Evolutionary conservation across 2,329 filamentous ascomycete genomes (phyloP), one percentile per base, ranked within the genome.

Genomic region (Cladophialophora carrionii): DNA sequence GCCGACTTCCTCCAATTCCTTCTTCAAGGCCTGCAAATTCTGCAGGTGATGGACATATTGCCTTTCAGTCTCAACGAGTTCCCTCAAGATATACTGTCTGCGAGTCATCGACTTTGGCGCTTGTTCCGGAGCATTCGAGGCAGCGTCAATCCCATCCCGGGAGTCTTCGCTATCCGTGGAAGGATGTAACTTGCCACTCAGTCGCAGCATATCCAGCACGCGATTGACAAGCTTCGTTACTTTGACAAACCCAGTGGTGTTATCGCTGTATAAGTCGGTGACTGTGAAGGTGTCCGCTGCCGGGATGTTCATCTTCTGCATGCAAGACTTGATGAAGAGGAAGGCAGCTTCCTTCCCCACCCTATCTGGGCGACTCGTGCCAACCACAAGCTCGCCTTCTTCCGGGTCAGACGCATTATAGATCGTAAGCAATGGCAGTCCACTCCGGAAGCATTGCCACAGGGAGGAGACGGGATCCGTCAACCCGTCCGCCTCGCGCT

Each of bases 21-120:
- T 94, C 80, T 96, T 98, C 74, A 98, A 85, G 57, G 93, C 89
- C 76, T 98, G 92, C 41, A 99, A 78, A 71, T 96, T 94, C 76
- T 98, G 94, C 60, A 99, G 80, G 80, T 99, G 95, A 76, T 98
- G 93, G 3, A 98, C 95, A 72, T 99, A 99, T 78, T 97, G 97
- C 68, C 95, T 88, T 78, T 99, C 95, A 1, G 94, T 98, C 72
- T 94, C 91, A 62, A 99, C 90, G 54, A 99, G 81, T 78, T 99
- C 95, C 73, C 90, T 88, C 51, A 99, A 86, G 67, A 98, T 92
- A 76, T 97, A 90, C 73, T 97, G 91, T 70, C 92, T 89, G 75
- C 91, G 86, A 1, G 87, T 87, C 62, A 88, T 85, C 55, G 88
- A 87, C 60, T 72, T 71, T 9, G 69, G 69, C 12, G 63, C 32